Conservation (phyloP, 176 grass and related monocot species). For the Paspalum vaginatum region DNA sequence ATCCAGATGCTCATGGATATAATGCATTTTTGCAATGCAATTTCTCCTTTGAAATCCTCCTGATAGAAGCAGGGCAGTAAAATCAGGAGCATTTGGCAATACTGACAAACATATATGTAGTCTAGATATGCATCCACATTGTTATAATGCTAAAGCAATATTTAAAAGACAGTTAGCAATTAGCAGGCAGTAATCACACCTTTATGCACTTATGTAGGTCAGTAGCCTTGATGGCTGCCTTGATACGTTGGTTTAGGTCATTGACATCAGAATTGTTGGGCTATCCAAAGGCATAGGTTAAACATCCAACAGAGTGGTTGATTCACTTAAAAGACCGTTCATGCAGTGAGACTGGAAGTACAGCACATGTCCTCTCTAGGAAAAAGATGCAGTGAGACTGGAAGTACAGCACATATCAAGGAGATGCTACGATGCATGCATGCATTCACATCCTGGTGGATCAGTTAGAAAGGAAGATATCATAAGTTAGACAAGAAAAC, state of each 20-base stretch:
- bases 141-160: not conserved
- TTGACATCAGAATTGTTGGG: not conserved
- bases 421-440: slow-evolving; percentile 4
- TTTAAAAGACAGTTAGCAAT: slow-evolving; percentile 3
- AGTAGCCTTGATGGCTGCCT: not conserved
- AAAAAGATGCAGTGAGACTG: not conserved
- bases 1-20: slow-evolving; percentile 25
- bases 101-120: not conserved
- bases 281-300: not conserved
- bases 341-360: not conserved
- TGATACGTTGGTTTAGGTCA: not conserved
- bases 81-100: not conserved
- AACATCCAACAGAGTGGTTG: not conserved
- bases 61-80: slow-evolving; percentile 5
- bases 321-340: slow-evolving; percentile 1
- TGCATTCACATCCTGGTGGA: not conserved
- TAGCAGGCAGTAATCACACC: not conserved
- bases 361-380: not conserved
- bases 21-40: slow-evolving; percentile 12
- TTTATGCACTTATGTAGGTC: slow-evolving; percentile 21
- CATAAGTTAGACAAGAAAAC: not conserved
- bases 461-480: not conserved
- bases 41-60: not conserved
- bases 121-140: not conserved
- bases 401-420: not conserved